Base-by-base conservation (phyloP, 2,329 filamentous ascomycete species). In the Microdochium paspali region DNA sequence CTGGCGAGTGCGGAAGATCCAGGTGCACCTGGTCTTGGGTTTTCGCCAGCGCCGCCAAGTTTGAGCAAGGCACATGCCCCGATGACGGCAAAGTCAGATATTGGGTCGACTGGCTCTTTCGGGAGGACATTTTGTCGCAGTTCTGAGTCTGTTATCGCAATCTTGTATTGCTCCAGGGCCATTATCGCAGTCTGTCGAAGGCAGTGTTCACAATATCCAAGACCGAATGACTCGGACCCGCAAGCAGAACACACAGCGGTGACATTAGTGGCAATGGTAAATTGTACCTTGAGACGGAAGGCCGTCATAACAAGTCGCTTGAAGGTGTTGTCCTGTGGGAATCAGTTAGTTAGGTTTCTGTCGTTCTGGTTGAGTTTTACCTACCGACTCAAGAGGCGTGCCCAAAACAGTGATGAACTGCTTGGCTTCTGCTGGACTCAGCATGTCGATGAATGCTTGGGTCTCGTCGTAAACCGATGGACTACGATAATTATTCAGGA, bases 391-490 rank as follows among this genome's bases (percentile, higher is more conserved):
- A 10, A 44, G 6, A 43, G 15, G 15, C 3, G 12, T 40, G 6
- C n/a, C 35, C 35, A 40, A 21, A 12, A 40, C 23, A 20, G 13
- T 40, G 18, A 72, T 60, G 7, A 77, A 54, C 23, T 64, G 56
- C 39, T 63, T 64, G 7, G 70, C 54, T 6, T 74, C 72, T 1
- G 61, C 54, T 2, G 66, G 59, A 1, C 58, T 62, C 0, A 80
- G 63, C 20, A 61, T 57, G 35, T 71, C 66, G 3, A 72, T 59
- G 47, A 72, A 74, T 1, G 52, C 51, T 50, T 69, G 74, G 35
- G 76, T 54, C 44, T 76, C 74, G 28, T 70, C 66, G 47, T 78
- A 77, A 47, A 64, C 72, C 6, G 65, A 62, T 4, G 63, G 57
- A n/a, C 61, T 66, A 0, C 51, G 51, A n/a, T 57, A 60, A 46